phyloP scores from a whole-genome alignment of 768 basidiomycete genomes.

The Pleurotus cornucopiae region DNA sequence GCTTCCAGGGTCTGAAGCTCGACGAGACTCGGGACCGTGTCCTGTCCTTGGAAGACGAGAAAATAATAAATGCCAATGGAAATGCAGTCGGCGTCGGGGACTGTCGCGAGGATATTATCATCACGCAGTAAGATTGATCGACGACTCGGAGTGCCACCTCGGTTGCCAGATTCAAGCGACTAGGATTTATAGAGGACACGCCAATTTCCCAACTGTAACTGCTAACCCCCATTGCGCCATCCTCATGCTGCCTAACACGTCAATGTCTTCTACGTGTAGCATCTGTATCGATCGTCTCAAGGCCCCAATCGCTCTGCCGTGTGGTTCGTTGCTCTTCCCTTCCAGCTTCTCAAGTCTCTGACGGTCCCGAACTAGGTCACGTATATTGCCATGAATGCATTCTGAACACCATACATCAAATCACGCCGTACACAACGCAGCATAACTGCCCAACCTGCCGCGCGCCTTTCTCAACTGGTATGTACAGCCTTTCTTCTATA shows the following conservation, averaged over 20 bases:
- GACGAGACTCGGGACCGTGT: no score
- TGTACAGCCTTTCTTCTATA: conserved; percentile 13
- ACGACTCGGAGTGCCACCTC: background rate
- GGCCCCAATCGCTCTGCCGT: conserved; percentile 56
- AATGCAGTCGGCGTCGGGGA: no score
- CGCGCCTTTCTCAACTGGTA: conserved; percentile 51
- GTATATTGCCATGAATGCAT: conserved; percentile 64
- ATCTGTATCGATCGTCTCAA: conserved; percentile 57
- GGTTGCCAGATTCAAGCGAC: conserved; percentile 8
- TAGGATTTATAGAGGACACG: background rate
- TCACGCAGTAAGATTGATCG: no score
- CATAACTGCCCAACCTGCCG: conserved; percentile 60
- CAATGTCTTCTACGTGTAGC: conserved; percentile 36
- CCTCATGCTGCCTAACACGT: conserved; percentile 1
- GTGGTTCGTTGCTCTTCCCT: conserved; percentile 40
- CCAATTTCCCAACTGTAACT: background rate
- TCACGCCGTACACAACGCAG: conserved; percentile 38
- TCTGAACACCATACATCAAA: conserved; percentile 41
- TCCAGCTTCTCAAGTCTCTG: background rate
- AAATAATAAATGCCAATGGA: no score
- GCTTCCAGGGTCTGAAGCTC: no score
- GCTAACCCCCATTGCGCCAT: background rate
- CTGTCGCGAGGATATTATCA: no score
- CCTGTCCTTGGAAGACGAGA: no score
- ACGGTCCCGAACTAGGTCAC: conserved; percentile 40